Base-by-base conservation (phyloP, 176 grass and related monocot genomes). In the Avena atlantica region DNA sequence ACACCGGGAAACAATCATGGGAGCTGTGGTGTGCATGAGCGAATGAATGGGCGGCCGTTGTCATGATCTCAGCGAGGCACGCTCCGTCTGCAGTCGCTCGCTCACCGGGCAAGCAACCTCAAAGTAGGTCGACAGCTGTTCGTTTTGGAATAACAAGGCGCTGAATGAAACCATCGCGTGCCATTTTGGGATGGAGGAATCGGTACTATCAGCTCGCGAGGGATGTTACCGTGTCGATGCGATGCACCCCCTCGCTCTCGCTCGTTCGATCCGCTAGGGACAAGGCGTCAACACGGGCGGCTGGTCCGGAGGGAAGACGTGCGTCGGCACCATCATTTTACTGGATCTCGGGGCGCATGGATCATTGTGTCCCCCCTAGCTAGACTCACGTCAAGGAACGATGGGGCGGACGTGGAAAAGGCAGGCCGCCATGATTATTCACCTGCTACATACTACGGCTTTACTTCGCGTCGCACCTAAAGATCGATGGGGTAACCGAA, bases 361-460 rank as follows among this genome's bases (percentile, higher is more conserved):
- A 78, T 85, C 45, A 86, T 86, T 8, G 27, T 77, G 83, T 77
- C 6, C 45, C 83, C 83, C 83, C 31, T 34, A 34, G 3, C 17
- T 42, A 16, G 64, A 3, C 74, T 34, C 5, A 8, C 11, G 31
- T 60, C 62, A 25, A 12, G 37, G 49, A 73, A 49, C 61, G 0
- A 61, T 66, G 5, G 31, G 47, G 47, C 12, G 73, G 80, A 15
- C 49, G 81, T 6, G 12, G 56, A 9, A 72, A 88, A 29, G 81
- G 75, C 29, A 53, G 51, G 29, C 81, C 69, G 81, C 65, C 81
- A 89, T 89, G 81, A 79, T 89, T 53, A 79, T 89, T 53, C 13
- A 63, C 25, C 75, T 4, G 53, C 81, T 2, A 24, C 72, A 55
- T 37, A 37, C 36, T 0, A n/a, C 75, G 60, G 25, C 15, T 47